These are phyloP conservation scores for Talaromyces nanjingensis DNA, from an alignment of 495 filamentous ascomycete species.

Conservation along the genomic window DNA sequence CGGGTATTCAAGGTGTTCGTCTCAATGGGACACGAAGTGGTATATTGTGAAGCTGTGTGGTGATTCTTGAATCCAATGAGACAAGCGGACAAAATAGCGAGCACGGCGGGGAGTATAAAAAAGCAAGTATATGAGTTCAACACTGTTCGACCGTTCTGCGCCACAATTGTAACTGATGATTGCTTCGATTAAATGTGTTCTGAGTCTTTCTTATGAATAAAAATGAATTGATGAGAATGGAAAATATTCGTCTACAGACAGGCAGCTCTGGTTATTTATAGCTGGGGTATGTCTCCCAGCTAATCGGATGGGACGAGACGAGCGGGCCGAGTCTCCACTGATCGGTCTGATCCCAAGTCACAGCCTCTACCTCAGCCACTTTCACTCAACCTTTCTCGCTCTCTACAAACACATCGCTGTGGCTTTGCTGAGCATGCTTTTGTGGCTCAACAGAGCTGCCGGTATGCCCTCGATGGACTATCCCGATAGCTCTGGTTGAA, in stretches of 20 bases:
- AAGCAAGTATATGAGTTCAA: neutral
- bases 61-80: neutral
- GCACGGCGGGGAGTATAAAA: neutral
- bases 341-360: neutral
- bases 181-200: neutral
- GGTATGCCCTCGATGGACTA: neutral
- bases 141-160: neutral
- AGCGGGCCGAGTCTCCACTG: neutral
- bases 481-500: neutral
- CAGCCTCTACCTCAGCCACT: neutral
- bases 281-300: neutral
- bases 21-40: neutral
- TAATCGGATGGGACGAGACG: neutral
- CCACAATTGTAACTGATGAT: neutral
- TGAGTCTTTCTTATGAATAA: neutral
- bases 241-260: neutral
- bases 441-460: neutral
- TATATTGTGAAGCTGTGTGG: neutral
- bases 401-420: neutral
- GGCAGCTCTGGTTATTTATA: neutral
- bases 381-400: neutral
- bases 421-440: neutral
- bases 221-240: neutral
- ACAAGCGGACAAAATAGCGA: neutral
- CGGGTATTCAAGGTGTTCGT: neutral